Evolutionary conservation across 2,329 filamentous ascomycete species (phyloP).

Genomic region (Apiospora aurea): DNA sequence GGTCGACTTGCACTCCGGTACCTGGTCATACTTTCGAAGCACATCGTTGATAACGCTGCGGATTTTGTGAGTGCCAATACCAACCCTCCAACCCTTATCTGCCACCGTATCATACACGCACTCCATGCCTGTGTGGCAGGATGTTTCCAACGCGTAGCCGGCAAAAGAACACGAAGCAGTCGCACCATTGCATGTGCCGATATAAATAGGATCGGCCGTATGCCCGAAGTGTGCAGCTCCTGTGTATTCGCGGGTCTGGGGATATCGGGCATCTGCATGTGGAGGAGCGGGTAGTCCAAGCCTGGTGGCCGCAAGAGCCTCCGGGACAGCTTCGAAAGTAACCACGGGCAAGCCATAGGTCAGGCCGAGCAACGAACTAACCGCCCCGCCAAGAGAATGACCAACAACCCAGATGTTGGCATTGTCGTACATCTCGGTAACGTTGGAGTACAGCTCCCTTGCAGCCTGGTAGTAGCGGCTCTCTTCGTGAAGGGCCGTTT

Average conservation of each 20-base stretch:
- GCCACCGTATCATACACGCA: slow-evolving; percentile 93
- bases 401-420: slow-evolving; percentile 89
- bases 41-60: slow-evolving; percentile 87
- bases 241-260: slow-evolving; percentile 75
- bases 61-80: slow-evolving; percentile 91
- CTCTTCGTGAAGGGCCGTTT: slow-evolving; percentile 76
- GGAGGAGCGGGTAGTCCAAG: slow-evolving; percentile 88
- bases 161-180: slow-evolving; percentile 89
- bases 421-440: slow-evolving; percentile 85
- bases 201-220: slow-evolving; percentile 93
- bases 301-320: slow-evolving; percentile 84
- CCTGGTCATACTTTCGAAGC: slow-evolving; percentile 80
- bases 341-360: slow-evolving; percentile 92
- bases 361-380: slow-evolving; percentile 85
- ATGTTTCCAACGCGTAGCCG: slow-evolving; percentile 91
- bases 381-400: slow-evolving; percentile 90
- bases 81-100: slow-evolving; percentile 91
- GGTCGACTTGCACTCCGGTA: slow-evolving; percentile 78
- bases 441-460: slow-evolving; percentile 89
- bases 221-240: slow-evolving; percentile 92
- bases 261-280: slow-evolving; percentile 72
- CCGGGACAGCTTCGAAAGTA: slow-evolving; percentile 91
- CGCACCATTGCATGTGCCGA: slow-evolving; percentile 90
- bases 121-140: slow-evolving; percentile 88
- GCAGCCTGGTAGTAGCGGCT: slow-evolving; percentile 92